Conservation (phyloP, 805 yeast species). For the Ascoidea rubescens region DNA sequence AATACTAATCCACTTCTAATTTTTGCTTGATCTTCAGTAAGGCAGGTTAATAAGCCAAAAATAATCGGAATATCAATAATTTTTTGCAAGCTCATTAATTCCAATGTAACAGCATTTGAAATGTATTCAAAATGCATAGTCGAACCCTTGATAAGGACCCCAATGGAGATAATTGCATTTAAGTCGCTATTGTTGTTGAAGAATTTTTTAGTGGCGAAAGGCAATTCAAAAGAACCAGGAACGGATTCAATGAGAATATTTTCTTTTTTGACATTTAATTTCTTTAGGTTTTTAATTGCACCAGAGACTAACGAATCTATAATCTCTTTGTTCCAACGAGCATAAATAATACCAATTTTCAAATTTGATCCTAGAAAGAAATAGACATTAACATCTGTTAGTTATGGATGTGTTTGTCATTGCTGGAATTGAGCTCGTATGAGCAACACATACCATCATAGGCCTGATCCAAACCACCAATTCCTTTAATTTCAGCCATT, state of each 20-base stretch:
- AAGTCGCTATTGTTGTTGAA: constrained; percentile 30
- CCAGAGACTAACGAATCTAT: constrained; percentile 75
- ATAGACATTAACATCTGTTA: constrained; percentile 12
- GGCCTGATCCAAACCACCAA: constrained; percentile 55
- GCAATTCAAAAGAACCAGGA: constrained; percentile 93
- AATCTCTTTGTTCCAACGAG: constrained; percentile 82
- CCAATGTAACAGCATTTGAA: constrained; percentile 77
- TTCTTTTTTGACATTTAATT: constrained; percentile 58
- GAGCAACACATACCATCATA: constrained; percentile 37
- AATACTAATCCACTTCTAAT: constrained; percentile 71
- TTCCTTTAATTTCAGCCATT: constrained; percentile 65
- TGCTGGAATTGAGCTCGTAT: constrained; percentile 7
- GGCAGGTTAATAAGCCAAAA: constrained; percentile 85
- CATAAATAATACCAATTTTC: constrained; percentile 80
- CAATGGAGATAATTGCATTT: constrained; percentile 89
- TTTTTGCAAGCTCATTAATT: constrained; percentile 71
- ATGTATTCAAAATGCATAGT: constrained; percentile 98
- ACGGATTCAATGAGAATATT: constrained; percentile 75
- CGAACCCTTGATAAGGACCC: constrained; percentile 88
- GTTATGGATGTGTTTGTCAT: neutral
- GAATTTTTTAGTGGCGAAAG: constrained; percentile 56
- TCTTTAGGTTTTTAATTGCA: constrained; percentile 42
- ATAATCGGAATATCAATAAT: constrained; percentile 65
- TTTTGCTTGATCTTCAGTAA: constrained; percentile 89
- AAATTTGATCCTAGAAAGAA: constrained; percentile 26